These are phyloP conservation scores for Salvia sclarea DNA, from an alignment of 305 asterid genomes.

Conservation along the genomic window DNA sequence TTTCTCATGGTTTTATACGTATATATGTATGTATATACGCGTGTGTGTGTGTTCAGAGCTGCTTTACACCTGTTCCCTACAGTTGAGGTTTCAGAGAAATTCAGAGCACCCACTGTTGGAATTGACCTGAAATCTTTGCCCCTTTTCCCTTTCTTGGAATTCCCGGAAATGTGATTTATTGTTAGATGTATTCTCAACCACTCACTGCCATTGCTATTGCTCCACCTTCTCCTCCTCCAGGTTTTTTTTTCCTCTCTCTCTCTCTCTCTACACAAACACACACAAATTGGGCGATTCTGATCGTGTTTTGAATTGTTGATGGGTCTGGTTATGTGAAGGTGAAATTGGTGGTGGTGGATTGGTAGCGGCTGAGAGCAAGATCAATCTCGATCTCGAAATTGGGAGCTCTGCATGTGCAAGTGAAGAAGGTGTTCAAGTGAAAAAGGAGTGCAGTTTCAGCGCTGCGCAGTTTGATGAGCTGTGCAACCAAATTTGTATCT, in stretches of 20 bases:
- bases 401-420: constrained; percentile 30
- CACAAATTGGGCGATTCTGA: neutral
- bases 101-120: constrained; percentile 36
- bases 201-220: constrained; percentile 26
- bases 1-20: neutral
- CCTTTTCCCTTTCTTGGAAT: constrained; percentile 28
- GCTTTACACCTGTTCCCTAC: constrained; percentile 41
- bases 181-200: constrained; percentile 48
- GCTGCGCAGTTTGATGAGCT: constrained; percentile 43
- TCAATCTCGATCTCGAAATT: constrained; percentile 51
- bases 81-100: constrained; percentile 37
- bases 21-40: neutral
- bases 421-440: constrained; percentile 38
- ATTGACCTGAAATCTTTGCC: constrained; percentile 32
- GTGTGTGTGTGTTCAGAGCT: constrained; percentile 32
- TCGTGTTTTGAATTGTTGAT: constrained; percentile 22
- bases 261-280: constrained; percentile 13
- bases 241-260: constrained; percentile 21
- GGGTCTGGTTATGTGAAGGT: constrained; percentile 32
- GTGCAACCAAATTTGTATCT: constrained; percentile 39
- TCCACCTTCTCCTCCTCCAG: constrained; percentile 34
- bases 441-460: constrained; percentile 37
- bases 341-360: constrained; percentile 9
- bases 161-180: constrained; percentile 29
- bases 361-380: constrained; percentile 15